A percentile compares a stretch with the other conserved stretches of the same genome.
Evolutionary conservation across 176 grass and related monocot genomes (phyloP).

Genomic region (Triticum timopheevii): DNA sequence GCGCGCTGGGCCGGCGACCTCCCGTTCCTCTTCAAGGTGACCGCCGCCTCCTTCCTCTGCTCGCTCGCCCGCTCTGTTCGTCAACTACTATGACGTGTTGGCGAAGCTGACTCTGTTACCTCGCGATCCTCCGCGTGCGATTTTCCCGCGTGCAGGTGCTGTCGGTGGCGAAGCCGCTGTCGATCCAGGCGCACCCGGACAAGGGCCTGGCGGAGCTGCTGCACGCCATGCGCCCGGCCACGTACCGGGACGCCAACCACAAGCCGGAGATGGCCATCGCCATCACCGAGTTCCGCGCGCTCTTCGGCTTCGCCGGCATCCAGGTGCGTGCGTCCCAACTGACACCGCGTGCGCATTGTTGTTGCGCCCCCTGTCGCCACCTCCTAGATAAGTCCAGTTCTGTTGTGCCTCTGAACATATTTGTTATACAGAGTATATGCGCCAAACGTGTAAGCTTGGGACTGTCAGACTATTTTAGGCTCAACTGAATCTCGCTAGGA

Average conservation of each 20-base stretch:
- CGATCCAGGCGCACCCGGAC: slow-evolving; percentile 97
- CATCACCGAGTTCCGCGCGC: slow-evolving; percentile 82
- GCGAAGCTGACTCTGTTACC: neutral
- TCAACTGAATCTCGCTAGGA: neutral
- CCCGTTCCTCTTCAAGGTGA: slow-evolving; percentile 93
- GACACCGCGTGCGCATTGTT: neutral
- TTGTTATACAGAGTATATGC: too few species aligned
- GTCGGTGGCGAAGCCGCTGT: slow-evolving; percentile 90
- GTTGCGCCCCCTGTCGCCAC: too few species aligned
- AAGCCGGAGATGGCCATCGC: slow-evolving; percentile 99
- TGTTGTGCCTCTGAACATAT: too few species aligned
- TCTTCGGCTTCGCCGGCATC: slow-evolving; percentile 77
- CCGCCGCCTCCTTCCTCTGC: neutral
- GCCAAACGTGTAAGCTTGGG: neutral
- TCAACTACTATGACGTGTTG: neutral
- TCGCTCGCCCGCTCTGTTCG: neutral
- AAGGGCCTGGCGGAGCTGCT: slow-evolving; percentile 75
- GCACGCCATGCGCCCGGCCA: slow-evolving; percentile 58
- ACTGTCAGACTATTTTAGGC: neutral
- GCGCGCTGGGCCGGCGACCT: slow-evolving; percentile 70
- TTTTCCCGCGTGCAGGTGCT: slow-evolving; percentile 42
- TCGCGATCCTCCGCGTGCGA: too few species aligned
- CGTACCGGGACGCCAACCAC: slow-evolving; percentile 84
- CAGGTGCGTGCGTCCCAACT: slow-evolving; percentile 34
- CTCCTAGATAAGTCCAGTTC: neutral